Conservation (phyloP, 1,139 yeast species). For the Yamadazyma membranifaciens region DNA sequence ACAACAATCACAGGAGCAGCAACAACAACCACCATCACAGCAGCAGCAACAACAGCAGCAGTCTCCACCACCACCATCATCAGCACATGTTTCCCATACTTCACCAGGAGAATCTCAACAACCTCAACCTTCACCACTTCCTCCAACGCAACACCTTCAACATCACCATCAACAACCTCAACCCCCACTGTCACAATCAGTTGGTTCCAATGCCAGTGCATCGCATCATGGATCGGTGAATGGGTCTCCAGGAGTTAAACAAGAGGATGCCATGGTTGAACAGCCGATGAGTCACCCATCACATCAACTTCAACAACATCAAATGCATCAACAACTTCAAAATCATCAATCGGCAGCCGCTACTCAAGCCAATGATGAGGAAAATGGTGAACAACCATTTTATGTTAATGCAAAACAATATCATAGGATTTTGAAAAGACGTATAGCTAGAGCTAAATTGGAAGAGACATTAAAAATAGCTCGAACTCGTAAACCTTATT, state of each 20-base stretch:
- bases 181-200: not conserved
- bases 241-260: not conserved
- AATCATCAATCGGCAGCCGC: not conserved
- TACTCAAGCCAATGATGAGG: conserved; percentile 12
- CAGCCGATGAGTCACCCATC: not conserved
- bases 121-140: not conserved
- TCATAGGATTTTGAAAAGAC: conserved; percentile 87
- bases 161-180: not conserved
- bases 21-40: not conserved
- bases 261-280: not conserved
- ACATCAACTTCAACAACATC: conserved; percentile 6
- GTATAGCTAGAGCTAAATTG: conserved; percentile 89
- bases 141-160: not conserved
- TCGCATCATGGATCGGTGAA: not conserved
- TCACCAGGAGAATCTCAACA: not conserved
- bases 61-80: no score
- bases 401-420: conserved; percentile 98
- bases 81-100: not conserved
- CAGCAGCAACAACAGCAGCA: no score
- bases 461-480: conserved; percentile 88
- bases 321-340: conserved; percentile 2
- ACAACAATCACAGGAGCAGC: not conserved
- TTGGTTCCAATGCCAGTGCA: not conserved
- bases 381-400: conserved; percentile 74
- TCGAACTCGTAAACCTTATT: conserved; percentile 87